Base-by-base conservation (phyloP, 495 filamentous ascomycete species). In the Apiosordaria backusii region DNA sequence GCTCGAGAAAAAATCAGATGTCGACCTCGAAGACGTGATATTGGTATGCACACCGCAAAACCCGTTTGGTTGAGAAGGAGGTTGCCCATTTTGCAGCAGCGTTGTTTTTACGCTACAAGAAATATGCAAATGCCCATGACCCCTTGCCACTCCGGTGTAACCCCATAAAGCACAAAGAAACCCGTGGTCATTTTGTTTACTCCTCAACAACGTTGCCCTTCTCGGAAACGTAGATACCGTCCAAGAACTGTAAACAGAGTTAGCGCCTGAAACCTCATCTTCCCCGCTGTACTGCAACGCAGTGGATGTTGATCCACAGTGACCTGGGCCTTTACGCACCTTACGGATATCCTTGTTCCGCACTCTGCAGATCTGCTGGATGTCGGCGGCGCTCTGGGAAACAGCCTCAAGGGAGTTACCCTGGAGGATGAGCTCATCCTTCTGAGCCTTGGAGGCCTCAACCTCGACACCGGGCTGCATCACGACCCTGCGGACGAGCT, bases 331-430 rank as follows among this genome's bases (percentile, higher is more conserved):
- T 23, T 22, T 25, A 77, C 67, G 55, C 64, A 96, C 92, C 92
- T 98, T 97, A 84, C 96, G 93, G 86, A 99, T 98, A 97, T 99
- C 95, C 92, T 99, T 99, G 89, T 99, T 98, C 77, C 91, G 87
- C 81, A 97, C 95, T 83, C 90, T 86, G 90, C 95, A 99, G 82
- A 94, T 92, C 83, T 99, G 95, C 87, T 99, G 95, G 81, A 99
- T 97, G 79, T 98, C 95, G 77, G 95, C 95, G 64, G 95, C 95
- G 76, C 88, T 92, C 86, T 99, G 95, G 74, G 94, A 97, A 65
- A 99, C 95, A 79, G 87, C 87, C 87, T 98, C 94, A 70, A 98
- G 85, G 64, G 92, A 96, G 88, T 98, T 99, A 70, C 95, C 95
- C 70, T 77, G 88, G 63, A 99, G 83, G 78, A 92, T 84, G 65